Evolutionary conservation across 495 filamentous ascomycete species (phyloP).

Genomic region (Letharia lupina): DNA sequence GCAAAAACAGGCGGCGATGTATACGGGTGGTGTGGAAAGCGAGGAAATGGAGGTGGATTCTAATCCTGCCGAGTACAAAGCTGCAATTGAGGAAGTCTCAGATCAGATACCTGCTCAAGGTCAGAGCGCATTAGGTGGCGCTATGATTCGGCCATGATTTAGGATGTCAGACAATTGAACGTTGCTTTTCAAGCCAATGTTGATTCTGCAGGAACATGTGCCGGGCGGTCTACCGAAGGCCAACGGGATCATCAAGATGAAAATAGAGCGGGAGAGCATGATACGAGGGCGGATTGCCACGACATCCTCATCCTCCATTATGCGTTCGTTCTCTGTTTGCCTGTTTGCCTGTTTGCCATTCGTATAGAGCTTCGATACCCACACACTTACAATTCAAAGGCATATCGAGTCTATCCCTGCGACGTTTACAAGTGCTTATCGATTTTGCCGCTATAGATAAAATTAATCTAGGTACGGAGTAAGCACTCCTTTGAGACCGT

Average conservation of each 20-base stretch:
- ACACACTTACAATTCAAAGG: no score
- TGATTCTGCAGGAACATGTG: background rate
- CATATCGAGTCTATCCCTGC: no score
- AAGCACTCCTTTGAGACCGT: no score
- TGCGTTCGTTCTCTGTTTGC: background rate
- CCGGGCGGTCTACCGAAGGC: background rate
- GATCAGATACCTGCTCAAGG: conserved; percentile 20
- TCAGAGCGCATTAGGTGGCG: conserved; percentile 19
- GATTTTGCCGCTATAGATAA: no score
- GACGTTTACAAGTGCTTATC: no score
- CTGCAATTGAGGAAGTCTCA: conserved; percentile 18
- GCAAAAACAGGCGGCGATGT: conserved; percentile 37
- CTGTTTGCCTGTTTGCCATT: no score
- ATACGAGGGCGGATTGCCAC: background rate
- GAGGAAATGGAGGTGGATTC: conserved; percentile 18
- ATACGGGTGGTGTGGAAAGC: conserved; percentile 37
- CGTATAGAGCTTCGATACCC: no score
- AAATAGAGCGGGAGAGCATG: background rate
- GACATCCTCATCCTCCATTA: background rate
- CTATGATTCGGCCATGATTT: conserved; percentile 13
- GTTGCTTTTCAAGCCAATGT: background rate
- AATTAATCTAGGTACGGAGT: no score
- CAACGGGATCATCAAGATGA: background rate
- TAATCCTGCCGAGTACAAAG: conserved; percentile 13
- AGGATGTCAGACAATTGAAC: background rate